These are phyloP conservation scores for Mycena galopus DNA, from an alignment of 768 basidiomycete genomes.

Conservation along the genomic window DNA sequence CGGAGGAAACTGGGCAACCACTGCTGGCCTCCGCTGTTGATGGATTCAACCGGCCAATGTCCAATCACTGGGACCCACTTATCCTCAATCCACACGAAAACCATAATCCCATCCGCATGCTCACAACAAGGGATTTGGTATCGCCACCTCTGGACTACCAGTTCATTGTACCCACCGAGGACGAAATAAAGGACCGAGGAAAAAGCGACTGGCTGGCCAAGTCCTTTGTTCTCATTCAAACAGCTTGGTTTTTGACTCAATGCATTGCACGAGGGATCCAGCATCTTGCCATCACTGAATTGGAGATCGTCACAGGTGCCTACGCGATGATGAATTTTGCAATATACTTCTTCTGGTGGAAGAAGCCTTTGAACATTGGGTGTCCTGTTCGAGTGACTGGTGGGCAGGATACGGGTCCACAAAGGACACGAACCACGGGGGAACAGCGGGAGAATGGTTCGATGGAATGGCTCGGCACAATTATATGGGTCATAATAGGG, in stretches of 20 bases:
- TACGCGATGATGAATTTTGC: not conserved
- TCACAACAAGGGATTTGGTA: not conserved
- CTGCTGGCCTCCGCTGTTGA: not conserved
- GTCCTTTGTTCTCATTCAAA: not conserved
- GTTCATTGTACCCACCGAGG: not conserved
- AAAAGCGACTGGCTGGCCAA: not conserved
- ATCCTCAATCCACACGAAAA: not conserved
- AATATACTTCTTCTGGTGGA: slow-evolving; percentile 1
- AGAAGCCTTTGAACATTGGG: not conserved
- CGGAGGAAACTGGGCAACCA: not conserved
- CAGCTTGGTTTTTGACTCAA: not conserved
- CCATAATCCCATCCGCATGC: not conserved
- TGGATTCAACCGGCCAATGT: no score
- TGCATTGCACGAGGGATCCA: not conserved
- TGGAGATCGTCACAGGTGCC: not conserved
- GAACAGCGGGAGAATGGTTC: not conserved
- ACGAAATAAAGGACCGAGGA: not conserved
- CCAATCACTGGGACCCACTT: not conserved
- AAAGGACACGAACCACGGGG: not conserved
- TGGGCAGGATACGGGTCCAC: not conserved
- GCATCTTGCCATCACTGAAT: not conserved
- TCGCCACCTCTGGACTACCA: not conserved
- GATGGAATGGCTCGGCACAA: not conserved
- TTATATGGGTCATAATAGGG: not conserved
- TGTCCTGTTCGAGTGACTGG: slow-evolving; percentile 1